phyloP scores from a whole-genome alignment of 768 basidiomycete species.

The Xerocomellus intermedius region DNA sequence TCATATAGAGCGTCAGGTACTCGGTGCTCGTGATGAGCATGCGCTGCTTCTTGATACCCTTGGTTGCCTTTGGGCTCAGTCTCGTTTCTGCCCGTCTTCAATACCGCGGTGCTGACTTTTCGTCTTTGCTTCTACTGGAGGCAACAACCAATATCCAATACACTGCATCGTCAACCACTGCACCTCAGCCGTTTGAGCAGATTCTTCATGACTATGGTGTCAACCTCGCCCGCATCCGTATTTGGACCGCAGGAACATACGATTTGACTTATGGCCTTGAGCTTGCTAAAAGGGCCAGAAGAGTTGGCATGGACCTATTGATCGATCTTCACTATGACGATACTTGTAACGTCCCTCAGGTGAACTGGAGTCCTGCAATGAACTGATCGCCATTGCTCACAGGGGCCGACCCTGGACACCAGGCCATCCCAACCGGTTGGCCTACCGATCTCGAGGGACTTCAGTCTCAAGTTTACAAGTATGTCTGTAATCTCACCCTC shows the following conservation, averaged over 20 bases:
- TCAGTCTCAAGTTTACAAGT: slow-evolving; percentile 6
- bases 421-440: slow-evolving; percentile 14
- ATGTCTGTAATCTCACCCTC: not conserved
- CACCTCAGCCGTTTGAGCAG: slow-evolving; percentile 7
- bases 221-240: slow-evolving; percentile 16
- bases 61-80: not conserved
- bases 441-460: slow-evolving; percentile 13
- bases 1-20: not conserved
- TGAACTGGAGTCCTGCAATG: not conserved
- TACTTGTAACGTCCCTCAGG: slow-evolving; percentile 5
- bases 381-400: not conserved
- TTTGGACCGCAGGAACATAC: slow-evolving; percentile 12
- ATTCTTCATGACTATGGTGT: slow-evolving; percentile 7
- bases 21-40: not conserved
- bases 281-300: slow-evolving; percentile 11
- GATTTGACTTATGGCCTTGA: slow-evolving; percentile 7
- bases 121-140: slow-evolving; percentile 15
- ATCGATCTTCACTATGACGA: slow-evolving; percentile 11
- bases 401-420: slow-evolving; percentile 10
- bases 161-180: not conserved
- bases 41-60: not conserved
- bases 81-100: slow-evolving; percentile 8
- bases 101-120: slow-evolving; percentile 16
- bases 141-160: not conserved
- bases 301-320: slow-evolving; percentile 13